Percentiles rank a stretch among this genome's conserved stretches.
phyloP scores from a whole-genome alignment of 2,329 filamentous ascomycete species.

The Biscogniauxia sp. region DNA sequence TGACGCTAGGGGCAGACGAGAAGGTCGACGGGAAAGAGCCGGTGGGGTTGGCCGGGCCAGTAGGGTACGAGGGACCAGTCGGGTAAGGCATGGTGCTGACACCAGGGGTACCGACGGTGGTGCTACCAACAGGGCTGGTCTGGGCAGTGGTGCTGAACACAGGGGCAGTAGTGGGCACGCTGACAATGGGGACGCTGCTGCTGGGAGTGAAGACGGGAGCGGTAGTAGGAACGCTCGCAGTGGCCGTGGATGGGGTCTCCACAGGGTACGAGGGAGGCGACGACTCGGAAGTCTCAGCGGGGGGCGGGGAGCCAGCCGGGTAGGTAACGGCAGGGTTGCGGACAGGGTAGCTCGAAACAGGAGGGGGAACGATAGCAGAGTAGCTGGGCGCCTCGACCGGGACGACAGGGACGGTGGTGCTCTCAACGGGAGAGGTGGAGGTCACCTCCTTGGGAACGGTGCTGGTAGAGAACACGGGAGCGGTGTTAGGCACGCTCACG shows the following conservation, averaged over 20 bases:
- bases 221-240: constrained; percentile 1
- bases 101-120: not conserved
- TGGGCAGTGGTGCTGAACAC: too few species aligned
- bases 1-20: constrained; percentile 3
- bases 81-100: constrained; percentile 5
- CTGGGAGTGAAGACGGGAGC: too few species aligned
- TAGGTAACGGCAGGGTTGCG: constrained; percentile 3
- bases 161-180: too few species aligned
- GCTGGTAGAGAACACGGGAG: too few species aligned
- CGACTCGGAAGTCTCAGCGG: constrained; percentile 6
- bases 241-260: constrained; percentile 2
- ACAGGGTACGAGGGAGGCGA: constrained; percentile 2
- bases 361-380: constrained; percentile 2
- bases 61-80: constrained; percentile 17
- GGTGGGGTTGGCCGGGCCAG: constrained; percentile 9
- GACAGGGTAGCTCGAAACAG: constrained; percentile 5
- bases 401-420: not conserved
- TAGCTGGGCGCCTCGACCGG: not conserved
- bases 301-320: constrained; percentile 11
- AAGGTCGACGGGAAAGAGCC: constrained; percentile 4
- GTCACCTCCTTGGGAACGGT: too few species aligned
- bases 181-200: too few species aligned
- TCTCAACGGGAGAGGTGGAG: too few species aligned
- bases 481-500: too few species aligned
- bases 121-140: constrained; percentile 10